Conservation (phyloP, 345 rosid species). For the Populus davidiana region DNA sequence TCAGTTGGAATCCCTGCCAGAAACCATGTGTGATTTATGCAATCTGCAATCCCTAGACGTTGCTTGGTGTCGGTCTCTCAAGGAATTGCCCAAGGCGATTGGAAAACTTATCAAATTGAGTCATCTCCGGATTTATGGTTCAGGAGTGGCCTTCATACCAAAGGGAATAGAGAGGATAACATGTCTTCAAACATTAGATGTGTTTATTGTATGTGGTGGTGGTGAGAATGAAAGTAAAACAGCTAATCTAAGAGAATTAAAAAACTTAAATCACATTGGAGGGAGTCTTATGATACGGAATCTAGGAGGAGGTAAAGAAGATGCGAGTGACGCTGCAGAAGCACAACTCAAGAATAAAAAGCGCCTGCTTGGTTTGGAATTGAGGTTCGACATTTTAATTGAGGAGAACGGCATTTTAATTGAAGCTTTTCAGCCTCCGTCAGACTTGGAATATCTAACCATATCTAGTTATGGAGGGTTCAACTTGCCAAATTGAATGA, state of each 20-base stretch:
- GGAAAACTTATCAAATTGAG: constrained; percentile 9
- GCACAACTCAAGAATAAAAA: constrained; percentile 2
- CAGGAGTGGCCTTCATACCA: not conserved
- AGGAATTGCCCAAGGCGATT: constrained; percentile 2
- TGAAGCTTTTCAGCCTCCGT: not conserved
- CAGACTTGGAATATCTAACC: not conserved
- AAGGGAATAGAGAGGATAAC: constrained; percentile 13
- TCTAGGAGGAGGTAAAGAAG: not conserved
- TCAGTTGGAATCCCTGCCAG: not conserved
- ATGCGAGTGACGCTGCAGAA: not conserved
- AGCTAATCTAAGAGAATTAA: no score
- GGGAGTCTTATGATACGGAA: not conserved
- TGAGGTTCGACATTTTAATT: no score
- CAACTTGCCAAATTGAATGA: constrained; percentile 4
- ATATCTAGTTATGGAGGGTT: not conserved
- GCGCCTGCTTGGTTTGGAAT: not conserved
- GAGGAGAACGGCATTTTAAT: no score
- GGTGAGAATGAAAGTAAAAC: not conserved
- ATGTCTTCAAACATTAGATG: not conserved
- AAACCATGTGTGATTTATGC: constrained; percentile 2
- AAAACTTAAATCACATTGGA: no score
- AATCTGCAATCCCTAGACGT: constrained; percentile 7
- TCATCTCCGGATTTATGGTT: not conserved
- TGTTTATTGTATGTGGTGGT: not conserved
- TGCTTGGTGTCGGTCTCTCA: not conserved